A percentile compares a stretch with the other conserved stretches of the same genome.
Evolutionary conservation across 148 eudicot genomes (phyloP).

Genomic region (Diospyros kaki): DNA sequence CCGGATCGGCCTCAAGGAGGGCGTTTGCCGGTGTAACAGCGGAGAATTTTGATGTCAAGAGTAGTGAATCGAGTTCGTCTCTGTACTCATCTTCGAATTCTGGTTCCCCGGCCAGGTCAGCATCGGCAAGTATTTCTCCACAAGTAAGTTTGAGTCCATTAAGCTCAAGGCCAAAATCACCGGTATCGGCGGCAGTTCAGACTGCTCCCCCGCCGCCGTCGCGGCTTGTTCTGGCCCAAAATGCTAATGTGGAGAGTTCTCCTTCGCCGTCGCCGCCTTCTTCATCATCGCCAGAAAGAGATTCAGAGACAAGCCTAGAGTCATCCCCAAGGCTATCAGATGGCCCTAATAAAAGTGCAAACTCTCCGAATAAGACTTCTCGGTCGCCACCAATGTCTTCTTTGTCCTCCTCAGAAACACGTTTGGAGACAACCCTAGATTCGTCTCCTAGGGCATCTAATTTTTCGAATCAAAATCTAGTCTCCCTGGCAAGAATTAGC

Average conservation of each 20-base stretch:
- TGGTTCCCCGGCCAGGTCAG: slow-evolving; percentile 64
- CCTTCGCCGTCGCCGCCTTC: slow-evolving; percentile 26
- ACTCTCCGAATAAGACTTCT: slow-evolving; percentile 11
- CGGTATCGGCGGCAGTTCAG: slow-evolving; percentile 36
- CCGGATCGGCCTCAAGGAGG: slow-evolving; percentile 56
- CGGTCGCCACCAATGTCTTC: slow-evolving; percentile 16
- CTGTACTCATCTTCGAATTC: slow-evolving; percentile 35
- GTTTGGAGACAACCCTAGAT: slow-evolving; percentile 4
- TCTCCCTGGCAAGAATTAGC: neutral
- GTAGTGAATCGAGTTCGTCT: slow-evolving; percentile 33
- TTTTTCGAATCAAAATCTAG: neutral
- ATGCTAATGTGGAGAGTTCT: slow-evolving; percentile 20
- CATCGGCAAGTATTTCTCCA: slow-evolving; percentile 71
- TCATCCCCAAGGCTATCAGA: slow-evolving; percentile 25
- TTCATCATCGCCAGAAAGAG: slow-evolving; percentile 44
- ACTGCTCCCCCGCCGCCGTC: slow-evolving; percentile 28
- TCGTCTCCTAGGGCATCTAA: neutral
- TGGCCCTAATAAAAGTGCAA: slow-evolving; percentile 4
- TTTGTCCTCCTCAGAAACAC: slow-evolving; percentile 12
- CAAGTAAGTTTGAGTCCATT: slow-evolving; percentile 55
- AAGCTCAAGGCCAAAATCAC: slow-evolving; percentile 54
- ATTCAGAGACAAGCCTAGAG: slow-evolving; percentile 27
- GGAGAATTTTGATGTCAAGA: slow-evolving; percentile 26
- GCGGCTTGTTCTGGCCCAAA: neutral
- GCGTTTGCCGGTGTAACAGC: slow-evolving; percentile 39